Percentiles rank a stretch among this genome's conserved stretches.
Conservation (phyloP, 2,329 filamentous ascomycete genomes). For the Zopfia rhizophila region DNA sequence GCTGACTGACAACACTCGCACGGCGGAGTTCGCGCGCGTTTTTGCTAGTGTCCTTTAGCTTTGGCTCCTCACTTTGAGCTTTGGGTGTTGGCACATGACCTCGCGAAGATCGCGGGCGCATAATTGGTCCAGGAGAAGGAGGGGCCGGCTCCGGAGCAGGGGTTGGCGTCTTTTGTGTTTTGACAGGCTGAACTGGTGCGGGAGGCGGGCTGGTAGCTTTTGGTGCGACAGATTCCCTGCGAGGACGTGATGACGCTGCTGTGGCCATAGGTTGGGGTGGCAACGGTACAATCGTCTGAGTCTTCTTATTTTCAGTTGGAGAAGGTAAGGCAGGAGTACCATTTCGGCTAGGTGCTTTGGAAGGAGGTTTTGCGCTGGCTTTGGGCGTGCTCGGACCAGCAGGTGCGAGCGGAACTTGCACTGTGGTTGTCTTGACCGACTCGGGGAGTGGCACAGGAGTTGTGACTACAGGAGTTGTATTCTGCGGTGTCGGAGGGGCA, state of each 20-base stretch:
- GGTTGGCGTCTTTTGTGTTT: constrained; percentile 31
- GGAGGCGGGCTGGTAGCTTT: constrained; percentile 37
- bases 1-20: constrained; percentile 58
- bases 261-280: constrained; percentile 30
- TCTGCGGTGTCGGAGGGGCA: background rate
- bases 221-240: constrained; percentile 43
- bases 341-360: constrained; percentile 22
- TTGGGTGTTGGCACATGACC: constrained; percentile 51
- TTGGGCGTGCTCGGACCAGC: constrained; percentile 51
- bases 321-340: constrained; percentile 27
- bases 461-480: constrained; percentile 24
- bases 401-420: constrained; percentile 57
- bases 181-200: constrained; percentile 24
- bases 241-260: constrained; percentile 47
- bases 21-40: constrained; percentile 53
- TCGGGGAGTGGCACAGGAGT: constrained; percentile 27
- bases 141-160: constrained; percentile 27
- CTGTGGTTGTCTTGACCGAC: constrained; percentile 34
- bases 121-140: constrained; percentile 22
- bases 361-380: constrained; percentile 11
- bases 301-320: constrained; percentile 25
- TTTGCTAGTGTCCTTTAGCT: constrained; percentile 49
- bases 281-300: constrained; percentile 12
- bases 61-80: constrained; percentile 61
- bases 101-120: constrained; percentile 53